phyloP scores from a whole-genome alignment of 495 filamentous ascomycete genomes.

The Chaetomium tenue region DNA sequence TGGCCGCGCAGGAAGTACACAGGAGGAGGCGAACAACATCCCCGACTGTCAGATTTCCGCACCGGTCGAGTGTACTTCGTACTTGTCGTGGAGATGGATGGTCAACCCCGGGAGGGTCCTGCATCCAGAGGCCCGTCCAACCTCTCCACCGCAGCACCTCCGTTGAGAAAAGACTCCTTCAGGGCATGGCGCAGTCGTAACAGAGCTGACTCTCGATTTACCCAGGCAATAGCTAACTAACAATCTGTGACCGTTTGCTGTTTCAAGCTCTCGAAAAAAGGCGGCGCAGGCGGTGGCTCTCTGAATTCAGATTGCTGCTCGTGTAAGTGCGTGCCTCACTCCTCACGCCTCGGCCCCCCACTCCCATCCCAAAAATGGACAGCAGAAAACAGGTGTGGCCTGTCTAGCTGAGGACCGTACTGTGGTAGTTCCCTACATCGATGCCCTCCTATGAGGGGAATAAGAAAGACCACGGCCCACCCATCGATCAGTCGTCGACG shows the following conservation, averaged over 20 bases:
- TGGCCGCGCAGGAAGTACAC: slow-evolving; percentile 15
- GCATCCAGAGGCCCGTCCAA: slow-evolving; percentile 2
- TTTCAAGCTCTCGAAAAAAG: slow-evolving; percentile 14
- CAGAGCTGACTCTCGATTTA: neutral
- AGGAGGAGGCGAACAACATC: slow-evolving; percentile 18
- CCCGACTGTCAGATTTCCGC: neutral
- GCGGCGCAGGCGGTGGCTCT: slow-evolving; percentile 16
- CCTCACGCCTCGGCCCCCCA: neutral
- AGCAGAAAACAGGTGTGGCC: neutral
- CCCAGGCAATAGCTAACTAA: neutral
- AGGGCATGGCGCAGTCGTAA: neutral
- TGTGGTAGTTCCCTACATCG: neutral
- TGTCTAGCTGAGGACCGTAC: neutral
- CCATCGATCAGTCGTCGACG: neutral
- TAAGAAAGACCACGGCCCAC: neutral
- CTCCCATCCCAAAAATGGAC: neutral
- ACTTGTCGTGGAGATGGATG: neutral
- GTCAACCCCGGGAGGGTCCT: neutral
- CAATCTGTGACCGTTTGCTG: neutral
- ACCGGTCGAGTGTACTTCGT: neutral
- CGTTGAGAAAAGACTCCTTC: neutral
- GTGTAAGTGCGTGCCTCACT: neutral
- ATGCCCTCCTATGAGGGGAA: neutral
- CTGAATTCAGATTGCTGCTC: neutral
- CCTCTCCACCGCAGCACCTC: neutral